Evolutionary conservation across 805 yeast genomes (phyloP).

Genomic region (Clavispora carvajalis): DNA sequence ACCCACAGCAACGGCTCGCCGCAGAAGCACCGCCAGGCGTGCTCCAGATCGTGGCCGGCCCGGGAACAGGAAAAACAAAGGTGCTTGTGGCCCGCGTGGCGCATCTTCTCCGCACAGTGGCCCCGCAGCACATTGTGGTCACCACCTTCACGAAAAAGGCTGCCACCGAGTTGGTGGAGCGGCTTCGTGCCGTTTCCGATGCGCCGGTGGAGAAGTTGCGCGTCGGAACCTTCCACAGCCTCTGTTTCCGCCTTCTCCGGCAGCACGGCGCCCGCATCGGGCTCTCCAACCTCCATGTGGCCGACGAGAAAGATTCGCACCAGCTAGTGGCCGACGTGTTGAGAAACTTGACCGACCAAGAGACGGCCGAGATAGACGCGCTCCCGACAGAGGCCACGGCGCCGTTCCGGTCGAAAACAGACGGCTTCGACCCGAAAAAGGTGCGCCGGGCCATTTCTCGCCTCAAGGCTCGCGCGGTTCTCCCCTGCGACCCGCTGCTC

Average conservation of each 20-base stretch:
- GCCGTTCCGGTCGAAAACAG: conserved; percentile 9
- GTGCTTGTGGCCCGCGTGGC: conserved; percentile 79
- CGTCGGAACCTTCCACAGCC: conserved; percentile 88
- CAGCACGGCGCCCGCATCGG: conserved; percentile 51
- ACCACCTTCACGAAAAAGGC: conserved; percentile 95
- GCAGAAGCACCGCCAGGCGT: conserved; percentile 19
- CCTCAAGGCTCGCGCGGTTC: conserved; percentile 49
- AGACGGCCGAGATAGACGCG: conserved; percentile 11
- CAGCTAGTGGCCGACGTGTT: conserved; percentile 43
- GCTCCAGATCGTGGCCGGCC: conserved; percentile 54
- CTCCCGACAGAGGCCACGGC: conserved; percentile 12
- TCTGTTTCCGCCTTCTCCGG: conserved; percentile 59
- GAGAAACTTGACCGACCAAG: conserved; percentile 16
- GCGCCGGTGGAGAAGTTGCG: conserved; percentile 43
- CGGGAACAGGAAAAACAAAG: conserved; percentile 74
- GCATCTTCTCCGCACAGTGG: conserved; percentile 49
- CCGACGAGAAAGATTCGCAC: conserved; percentile 58
- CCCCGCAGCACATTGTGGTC: conserved; percentile 65
- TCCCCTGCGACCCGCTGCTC: conserved; percentile 31
- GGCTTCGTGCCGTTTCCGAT: conserved; percentile 40
- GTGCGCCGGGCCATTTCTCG: conserved; percentile 46
- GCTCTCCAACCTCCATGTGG: conserved; percentile 43
- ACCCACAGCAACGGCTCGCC: conserved; percentile 19
- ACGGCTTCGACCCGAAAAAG: conserved; percentile 36
- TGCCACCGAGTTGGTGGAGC: conserved; percentile 73